Conservation (phyloP, 2,329 filamentous ascomycete species). For the Pseudogymnoascus sp. region DNA sequence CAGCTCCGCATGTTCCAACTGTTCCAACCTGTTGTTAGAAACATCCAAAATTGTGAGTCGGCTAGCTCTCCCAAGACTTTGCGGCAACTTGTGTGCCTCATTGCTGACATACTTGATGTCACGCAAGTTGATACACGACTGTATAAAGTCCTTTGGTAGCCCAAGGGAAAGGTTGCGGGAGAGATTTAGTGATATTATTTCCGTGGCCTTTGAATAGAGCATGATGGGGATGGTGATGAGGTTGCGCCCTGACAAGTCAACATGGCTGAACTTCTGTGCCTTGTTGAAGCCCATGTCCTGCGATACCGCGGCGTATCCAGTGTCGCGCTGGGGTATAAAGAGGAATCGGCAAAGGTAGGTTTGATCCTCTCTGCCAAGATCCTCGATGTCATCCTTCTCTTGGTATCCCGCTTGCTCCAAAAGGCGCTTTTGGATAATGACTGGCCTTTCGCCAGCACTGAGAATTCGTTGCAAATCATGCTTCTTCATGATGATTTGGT, state of each 20-base stretch:
- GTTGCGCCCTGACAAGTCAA: slow-evolving; percentile 84
- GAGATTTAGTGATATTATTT: slow-evolving; percentile 91
- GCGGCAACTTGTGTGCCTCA: slow-evolving; percentile 76
- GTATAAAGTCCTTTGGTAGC: slow-evolving; percentile 91
- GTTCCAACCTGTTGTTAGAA: slow-evolving; percentile 86
- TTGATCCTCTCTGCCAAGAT: slow-evolving; percentile 92
- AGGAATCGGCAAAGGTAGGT: slow-evolving; percentile 95
- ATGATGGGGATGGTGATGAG: slow-evolving; percentile 91
- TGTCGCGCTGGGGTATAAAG: slow-evolving; percentile 83
- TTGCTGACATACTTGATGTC: slow-evolving; percentile 97
- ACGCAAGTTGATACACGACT: slow-evolving; percentile 79
- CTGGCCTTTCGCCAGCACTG: slow-evolving; percentile 66
- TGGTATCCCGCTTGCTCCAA: slow-evolving; percentile 89
- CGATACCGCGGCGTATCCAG: slow-evolving; percentile 63
- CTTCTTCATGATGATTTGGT: slow-evolving; percentile 90
- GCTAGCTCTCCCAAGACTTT: slow-evolving; percentile 71
- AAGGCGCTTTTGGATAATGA: slow-evolving; percentile 84
- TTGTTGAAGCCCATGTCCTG: slow-evolving; percentile 72
- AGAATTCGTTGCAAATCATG: slow-evolving; percentile 83
- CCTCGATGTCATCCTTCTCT: slow-evolving; percentile 77
- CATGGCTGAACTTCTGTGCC: slow-evolving; percentile 84
- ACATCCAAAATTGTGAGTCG: slow-evolving; percentile 84
- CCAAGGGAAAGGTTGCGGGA: slow-evolving; percentile 88
- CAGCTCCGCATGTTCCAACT: slow-evolving; percentile 77
- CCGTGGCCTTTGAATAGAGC: slow-evolving; percentile 80